Evolutionary conservation across 192 early-diverging fungal species (phyloP), one percentile per base, ranked within the genome.

Genomic region (Dissophora ornata): DNA sequence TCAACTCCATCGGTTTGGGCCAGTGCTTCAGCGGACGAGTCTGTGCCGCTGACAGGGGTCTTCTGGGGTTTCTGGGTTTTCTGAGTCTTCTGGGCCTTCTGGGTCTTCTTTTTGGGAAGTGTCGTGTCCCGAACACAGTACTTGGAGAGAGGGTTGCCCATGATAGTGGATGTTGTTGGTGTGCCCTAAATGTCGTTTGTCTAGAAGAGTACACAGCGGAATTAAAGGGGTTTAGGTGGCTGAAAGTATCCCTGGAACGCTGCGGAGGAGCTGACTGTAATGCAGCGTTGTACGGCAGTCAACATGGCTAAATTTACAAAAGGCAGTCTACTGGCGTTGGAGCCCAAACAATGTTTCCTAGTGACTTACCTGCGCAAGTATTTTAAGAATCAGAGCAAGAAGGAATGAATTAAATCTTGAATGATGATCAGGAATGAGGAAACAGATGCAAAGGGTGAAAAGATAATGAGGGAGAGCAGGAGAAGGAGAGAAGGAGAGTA

Each of bases 61-160:
- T 38, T 48, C n/a, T n/a, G n/a, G n/a, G n/a, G n/a, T n/a, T n/a
- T n/a, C n/a, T n/a, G n/a, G n/a, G n/a, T n/a, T n/a, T n/a, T n/a
- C n/a, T n/a, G n/a, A n/a, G n/a, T n/a, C n/a, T n/a, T n/a, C n/a
- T n/a, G n/a, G n/a, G n/a, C n/a, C n/a, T n/a, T n/a, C n/a, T n/a
- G n/a, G 4, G 26, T 38, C 15, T 44, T 58, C 6, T 62, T 30
- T 51, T 47, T 48, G 30, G 51, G 26, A 7, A 50, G 19, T 41
- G 58, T 61, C 7, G 67, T 55, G 57, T 67, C 57, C 34, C 52
- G 33, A 15, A 38, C 44, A 57, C 73, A 77, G 58, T 57, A 77
- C 53, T 67, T 67, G 44, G 73, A 77, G 34, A 67, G 63, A n/a
- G 63, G 64, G 40, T 62, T 77, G 15, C 64, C 73, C 73, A 77